phyloP scores from a whole-genome alignment of 1,284 basidiomycete species.

The Ganoderma resinaceum region DNA sequence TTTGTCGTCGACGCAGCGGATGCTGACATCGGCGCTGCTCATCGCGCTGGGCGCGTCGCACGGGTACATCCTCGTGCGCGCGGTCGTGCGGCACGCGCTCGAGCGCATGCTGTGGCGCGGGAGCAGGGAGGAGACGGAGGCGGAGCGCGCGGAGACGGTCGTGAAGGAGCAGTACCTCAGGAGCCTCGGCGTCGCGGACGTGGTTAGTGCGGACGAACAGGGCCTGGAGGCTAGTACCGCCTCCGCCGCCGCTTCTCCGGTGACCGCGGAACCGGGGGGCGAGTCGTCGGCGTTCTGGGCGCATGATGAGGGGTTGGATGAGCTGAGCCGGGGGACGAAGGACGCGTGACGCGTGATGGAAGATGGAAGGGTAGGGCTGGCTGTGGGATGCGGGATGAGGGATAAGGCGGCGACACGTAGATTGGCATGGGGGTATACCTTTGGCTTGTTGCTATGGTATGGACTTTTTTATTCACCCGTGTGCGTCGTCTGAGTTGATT shows the following conservation, averaged over 20 bases:
- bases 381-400: neutral
- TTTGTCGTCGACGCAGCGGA: constrained; percentile 42
- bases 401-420: neutral
- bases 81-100: constrained; percentile 71
- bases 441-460: neutral
- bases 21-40: constrained; percentile 73
- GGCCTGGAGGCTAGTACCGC: constrained; percentile 29
- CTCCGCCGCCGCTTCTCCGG: neutral
- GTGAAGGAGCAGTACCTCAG: constrained; percentile 71
- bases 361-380: neutral
- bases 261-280: constrained; percentile 31
- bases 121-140: constrained; percentile 66
- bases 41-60: constrained; percentile 84
- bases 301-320: constrained; percentile 70
- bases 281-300: constrained; percentile 61
- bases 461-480: neutral
- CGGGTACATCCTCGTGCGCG: constrained; percentile 75
- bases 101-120: constrained; percentile 80
- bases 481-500: neutral
- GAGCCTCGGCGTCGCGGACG: constrained; percentile 44
- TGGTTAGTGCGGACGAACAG: constrained; percentile 31
- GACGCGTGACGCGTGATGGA: constrained; percentile 48
- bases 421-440: neutral
- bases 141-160: constrained; percentile 61
- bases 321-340: constrained; percentile 68